Percentiles rank a stretch among this genome's conserved stretches.
phyloP scores from a whole-genome alignment of 768 basidiomycete genomes.

The Lentinula detonsa region DNA sequence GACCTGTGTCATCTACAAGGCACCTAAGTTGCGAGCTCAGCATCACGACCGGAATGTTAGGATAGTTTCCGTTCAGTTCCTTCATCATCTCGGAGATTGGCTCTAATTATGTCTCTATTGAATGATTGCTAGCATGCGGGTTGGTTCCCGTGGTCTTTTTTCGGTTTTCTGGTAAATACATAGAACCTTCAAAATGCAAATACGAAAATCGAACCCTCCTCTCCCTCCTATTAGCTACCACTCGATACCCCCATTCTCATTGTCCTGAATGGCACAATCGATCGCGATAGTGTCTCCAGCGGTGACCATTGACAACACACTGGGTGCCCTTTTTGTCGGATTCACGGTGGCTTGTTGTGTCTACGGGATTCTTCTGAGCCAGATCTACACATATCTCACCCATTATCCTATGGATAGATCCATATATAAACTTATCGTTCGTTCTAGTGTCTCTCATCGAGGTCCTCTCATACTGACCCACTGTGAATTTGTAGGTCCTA shows the following conservation, averaged over 20 bases:
- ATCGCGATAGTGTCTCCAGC: background rate
- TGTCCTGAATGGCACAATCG: background rate
- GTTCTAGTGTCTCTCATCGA: constrained; percentile 12
- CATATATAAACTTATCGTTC: constrained; percentile 45
- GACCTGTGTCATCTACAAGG: background rate
- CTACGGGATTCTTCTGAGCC: constrained; percentile 51
- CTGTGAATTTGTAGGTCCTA: constrained; percentile 24
- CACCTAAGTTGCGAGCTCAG: background rate
- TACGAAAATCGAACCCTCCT: background rate
- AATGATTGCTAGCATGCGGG: background rate
- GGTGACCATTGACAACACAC: constrained; percentile 36
- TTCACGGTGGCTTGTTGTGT: constrained; percentile 45
- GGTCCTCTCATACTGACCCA: background rate
- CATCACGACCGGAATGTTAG: background rate
- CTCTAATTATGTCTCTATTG: background rate
- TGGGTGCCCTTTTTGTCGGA: constrained; percentile 58
- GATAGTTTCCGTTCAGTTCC: background rate
- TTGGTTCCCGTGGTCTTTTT: background rate
- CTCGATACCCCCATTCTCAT: background rate
- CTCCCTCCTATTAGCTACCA: background rate
- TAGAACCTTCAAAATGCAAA: background rate
- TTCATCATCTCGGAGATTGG: background rate
- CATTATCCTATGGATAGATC: constrained; percentile 48
- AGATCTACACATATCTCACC: constrained; percentile 49
- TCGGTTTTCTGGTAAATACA: background rate